Evolutionary conservation across 768 basidiomycete species (phyloP).

Genomic region (Rhizopogon vesiculosus): DNA sequence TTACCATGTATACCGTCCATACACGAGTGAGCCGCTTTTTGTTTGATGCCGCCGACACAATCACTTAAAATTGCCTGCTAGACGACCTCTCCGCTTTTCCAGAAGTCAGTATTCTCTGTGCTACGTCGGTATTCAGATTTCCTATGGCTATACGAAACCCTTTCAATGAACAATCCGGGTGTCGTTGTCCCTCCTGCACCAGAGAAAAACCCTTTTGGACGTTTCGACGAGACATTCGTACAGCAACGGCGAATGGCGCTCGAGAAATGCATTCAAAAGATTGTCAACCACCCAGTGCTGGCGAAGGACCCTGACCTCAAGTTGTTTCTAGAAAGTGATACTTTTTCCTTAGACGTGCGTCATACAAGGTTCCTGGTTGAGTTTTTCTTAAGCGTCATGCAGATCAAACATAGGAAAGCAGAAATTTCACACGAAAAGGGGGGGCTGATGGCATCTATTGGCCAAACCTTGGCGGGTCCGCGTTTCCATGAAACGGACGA

Average conservation of each 20-base stretch:
- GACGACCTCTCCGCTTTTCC: constrained; percentile 84
- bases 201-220: constrained; percentile 90
- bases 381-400: constrained; percentile 3
- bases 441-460: constrained; percentile 80
- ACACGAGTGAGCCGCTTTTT: constrained; percentile 54
- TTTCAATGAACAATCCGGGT: constrained; percentile 89
- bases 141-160: constrained; percentile 90
- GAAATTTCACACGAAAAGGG: constrained; percentile 75
- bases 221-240: constrained; percentile 91
- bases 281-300: constrained; percentile 86
- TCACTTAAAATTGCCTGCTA: constrained; percentile 20
- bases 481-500: constrained; percentile 89
- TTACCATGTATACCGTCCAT: constrained; percentile 95
- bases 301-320: constrained; percentile 84
- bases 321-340: constrained; percentile 91
- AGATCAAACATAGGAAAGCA: constrained; percentile 87
- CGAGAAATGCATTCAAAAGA: constrained; percentile 90
- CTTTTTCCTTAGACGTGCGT: constrained; percentile 84
- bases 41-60: not conserved
- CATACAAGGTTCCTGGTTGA: not conserved
- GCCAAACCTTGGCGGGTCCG: constrained; percentile 72
- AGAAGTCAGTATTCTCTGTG: constrained; percentile 85
- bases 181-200: constrained; percentile 96
- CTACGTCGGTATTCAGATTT: constrained; percentile 98
- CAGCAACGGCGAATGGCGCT: constrained; percentile 79